Base-by-base conservation (phyloP, 306 rosid species). In the Pyrus bretschneideri region DNA sequence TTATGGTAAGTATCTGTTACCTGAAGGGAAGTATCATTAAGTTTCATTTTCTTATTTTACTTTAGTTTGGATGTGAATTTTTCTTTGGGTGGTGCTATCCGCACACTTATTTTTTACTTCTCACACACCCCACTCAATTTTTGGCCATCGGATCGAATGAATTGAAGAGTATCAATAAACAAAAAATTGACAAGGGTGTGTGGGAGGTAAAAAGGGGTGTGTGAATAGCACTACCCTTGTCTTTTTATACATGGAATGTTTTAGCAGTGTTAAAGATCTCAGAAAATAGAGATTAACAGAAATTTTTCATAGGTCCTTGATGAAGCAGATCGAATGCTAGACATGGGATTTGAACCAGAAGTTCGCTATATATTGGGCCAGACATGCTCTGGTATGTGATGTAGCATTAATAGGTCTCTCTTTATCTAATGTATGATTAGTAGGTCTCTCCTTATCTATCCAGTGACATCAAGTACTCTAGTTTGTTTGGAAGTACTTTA, bases 311-410 rank as follows among this genome's bases (percentile, higher is more conserved):
- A 94, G 98, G 97, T 94, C 61, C 97, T 94, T 80, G 98, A 94
- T 90, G 98, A 94, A 84, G 98, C 98, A 11, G 98, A 94, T 84
- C 86, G 96, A 83, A 94, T 94, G 98, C 96, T 94, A 75, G 97
- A 94, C 79, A 86, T 94, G 97, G 98, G 98, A 84, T 92, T 94
- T 84, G 98, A 94, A 76, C 98, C 90, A 45, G 52, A 87, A 83
- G 98, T 95, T 78, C 97, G 97, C 76, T 85, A 87, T 38, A 95
- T 92, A 62, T 86, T 95, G 85, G 89, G 97, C 73, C 93, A 85
- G 87, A 95, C 98, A 35, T 82, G 89, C 82, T 84, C 89, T 70
- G 92, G 98, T 95, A 84, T 35, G 83, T 44, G 17, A 27, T 35
- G 33, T 31, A 22, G 74, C 70, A 29, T 63, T 75, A 57, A 70